phyloP scores from a whole-genome alignment of 495 filamentous ascomycete genomes.

The Talaromyces stipitatus region DNA sequence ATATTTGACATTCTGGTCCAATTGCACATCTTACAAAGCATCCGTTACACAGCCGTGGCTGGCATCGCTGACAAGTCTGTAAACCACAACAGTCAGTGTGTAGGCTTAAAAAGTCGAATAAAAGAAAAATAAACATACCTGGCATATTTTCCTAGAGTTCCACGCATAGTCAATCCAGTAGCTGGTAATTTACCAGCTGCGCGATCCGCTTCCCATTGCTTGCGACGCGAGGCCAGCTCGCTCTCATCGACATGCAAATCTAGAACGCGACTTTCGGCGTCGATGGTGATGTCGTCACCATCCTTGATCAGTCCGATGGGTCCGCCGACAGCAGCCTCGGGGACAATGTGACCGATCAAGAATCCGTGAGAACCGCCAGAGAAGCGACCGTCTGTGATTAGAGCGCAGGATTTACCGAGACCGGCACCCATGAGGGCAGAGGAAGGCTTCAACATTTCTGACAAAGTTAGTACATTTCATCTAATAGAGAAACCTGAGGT shows the following conservation, averaged over 20 bases:
- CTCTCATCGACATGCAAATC: constrained; percentile 41
- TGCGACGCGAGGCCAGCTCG: constrained; percentile 59
- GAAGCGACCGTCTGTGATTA: constrained; percentile 43
- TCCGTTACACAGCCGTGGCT: constrained; percentile 55
- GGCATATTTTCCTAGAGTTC: constrained; percentile 89
- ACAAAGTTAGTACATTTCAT: background rate
- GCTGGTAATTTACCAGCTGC: constrained; percentile 25
- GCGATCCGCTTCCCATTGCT: constrained; percentile 46
- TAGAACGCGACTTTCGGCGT: constrained; percentile 42
- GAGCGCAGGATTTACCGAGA: constrained; percentile 55
- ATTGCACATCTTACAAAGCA: constrained; percentile 11
- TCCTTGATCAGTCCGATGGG: constrained; percentile 49
- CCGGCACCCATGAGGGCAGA: constrained; percentile 90
- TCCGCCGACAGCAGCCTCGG: constrained; percentile 51
- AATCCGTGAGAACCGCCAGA: constrained; percentile 45
- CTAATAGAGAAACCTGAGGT: background rate
- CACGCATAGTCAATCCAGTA: constrained; percentile 50
- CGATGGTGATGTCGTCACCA: constrained; percentile 49
- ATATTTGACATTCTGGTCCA: background rate
- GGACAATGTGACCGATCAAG: constrained; percentile 48
- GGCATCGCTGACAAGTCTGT: constrained; percentile 53
- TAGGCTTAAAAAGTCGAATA: background rate
- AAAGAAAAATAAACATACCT: constrained; percentile 15
- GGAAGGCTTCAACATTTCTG: constrained; percentile 77
- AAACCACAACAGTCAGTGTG: background rate